phyloP scores from a whole-genome alignment of 441 rosid genomes.

The Gossypium schwendimanii region DNA sequence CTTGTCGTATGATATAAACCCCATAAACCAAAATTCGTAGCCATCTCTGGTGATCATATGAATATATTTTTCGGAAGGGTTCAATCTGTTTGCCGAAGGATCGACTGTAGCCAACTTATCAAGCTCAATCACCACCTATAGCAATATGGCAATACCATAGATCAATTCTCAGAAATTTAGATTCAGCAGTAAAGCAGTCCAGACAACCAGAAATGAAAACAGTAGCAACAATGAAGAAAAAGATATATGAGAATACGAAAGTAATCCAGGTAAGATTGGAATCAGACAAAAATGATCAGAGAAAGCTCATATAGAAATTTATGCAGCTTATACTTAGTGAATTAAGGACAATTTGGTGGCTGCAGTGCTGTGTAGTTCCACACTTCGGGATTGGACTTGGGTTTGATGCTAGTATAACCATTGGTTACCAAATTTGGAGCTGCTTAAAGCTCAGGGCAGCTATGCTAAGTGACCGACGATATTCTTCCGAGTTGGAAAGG shows the following conservation, averaged over 20 bases:
- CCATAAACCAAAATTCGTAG: constrained; percentile 82
- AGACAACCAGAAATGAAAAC: background rate
- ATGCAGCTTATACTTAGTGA: background rate
- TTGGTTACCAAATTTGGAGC: background rate
- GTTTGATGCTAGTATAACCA: background rate
- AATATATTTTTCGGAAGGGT: constrained; percentile 57
- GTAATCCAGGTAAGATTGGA: background rate
- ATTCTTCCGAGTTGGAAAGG: background rate
- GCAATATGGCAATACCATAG: background rate
- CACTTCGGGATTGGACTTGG: background rate
- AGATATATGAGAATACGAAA: background rate
- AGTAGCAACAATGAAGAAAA: background rate
- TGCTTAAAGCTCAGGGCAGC: background rate
- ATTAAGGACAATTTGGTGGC: background rate
- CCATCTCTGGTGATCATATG: constrained; percentile 50
- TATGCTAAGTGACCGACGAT: background rate
- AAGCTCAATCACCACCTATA: constrained; percentile 60
- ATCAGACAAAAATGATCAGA: background rate
- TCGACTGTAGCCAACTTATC: constrained; percentile 45
- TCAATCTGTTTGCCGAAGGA: constrained; percentile 50
- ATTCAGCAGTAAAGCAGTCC: background rate
- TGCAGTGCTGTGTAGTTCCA: too few relatives aligned
- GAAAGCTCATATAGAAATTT: background rate
- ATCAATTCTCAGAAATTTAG: background rate
- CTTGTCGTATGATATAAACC: constrained; percentile 62